Conservation (phyloP, 768 basidiomycete species). For the Termitomyces sp. region DNA sequence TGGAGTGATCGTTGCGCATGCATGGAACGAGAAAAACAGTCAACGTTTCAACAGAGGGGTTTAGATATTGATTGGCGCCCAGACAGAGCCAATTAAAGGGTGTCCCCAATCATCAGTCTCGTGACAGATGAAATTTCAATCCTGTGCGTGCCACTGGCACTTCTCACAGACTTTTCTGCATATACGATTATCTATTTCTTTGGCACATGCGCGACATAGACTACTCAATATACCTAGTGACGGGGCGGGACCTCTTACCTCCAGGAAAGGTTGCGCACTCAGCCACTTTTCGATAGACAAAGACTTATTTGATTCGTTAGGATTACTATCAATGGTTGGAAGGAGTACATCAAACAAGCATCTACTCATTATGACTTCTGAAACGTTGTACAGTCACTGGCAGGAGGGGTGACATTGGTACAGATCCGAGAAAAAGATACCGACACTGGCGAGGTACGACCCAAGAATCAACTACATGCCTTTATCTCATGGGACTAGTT, state of each 20-base stretch:
- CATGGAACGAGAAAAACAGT: too few species aligned
- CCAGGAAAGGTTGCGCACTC: slow-evolving; percentile 54
- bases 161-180: background rate
- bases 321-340: slow-evolving; percentile 69
- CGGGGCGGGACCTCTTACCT: slow-evolving; percentile 73
- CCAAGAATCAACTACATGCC: background rate
- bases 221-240: slow-evolving; percentile 83
- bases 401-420: slow-evolving; percentile 86
- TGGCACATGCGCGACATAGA: slow-evolving; percentile 31
- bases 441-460: slow-evolving; percentile 72
- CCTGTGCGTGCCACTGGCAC: background rate
- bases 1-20: too few species aligned
- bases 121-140: background rate
- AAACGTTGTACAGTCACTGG: slow-evolving; percentile 51
- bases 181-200: background rate
- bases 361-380: background rate
- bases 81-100: too few species aligned
- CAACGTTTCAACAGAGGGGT: too few species aligned
- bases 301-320: slow-evolving; percentile 26
- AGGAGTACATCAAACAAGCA: slow-evolving; percentile 39
- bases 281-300: background rate
- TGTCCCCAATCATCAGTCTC: background rate
- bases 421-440: slow-evolving; percentile 84
- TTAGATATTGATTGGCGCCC: background rate
- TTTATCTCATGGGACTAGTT: slow-evolving; percentile 42